These are phyloP conservation scores for Acidomyces sp. DNA, from an alignment of 495 filamentous ascomycete genomes.

Conservation along the genomic window DNA sequence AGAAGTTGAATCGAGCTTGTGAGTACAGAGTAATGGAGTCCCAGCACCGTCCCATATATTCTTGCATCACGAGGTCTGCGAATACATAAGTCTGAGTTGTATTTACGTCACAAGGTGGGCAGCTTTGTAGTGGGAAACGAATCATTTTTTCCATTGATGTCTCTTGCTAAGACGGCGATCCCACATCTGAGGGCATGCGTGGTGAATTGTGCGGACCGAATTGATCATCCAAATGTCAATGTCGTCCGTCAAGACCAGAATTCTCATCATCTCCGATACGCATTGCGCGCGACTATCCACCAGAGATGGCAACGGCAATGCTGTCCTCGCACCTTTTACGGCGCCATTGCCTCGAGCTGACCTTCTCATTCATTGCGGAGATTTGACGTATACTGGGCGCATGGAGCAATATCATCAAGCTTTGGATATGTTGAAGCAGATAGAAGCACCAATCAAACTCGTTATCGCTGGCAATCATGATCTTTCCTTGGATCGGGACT, in stretches of 20 bases:
- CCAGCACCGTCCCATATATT: too few species aligned
- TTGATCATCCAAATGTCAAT: too few species aligned
- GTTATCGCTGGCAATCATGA: slow-evolving; percentile 79
- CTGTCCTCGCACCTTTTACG: slow-evolving; percentile 16
- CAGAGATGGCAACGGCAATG: slow-evolving; percentile 3
- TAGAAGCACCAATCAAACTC: slow-evolving; percentile 57
- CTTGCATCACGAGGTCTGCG: too few species aligned
- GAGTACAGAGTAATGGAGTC: too few species aligned
- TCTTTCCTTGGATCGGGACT: slow-evolving; percentile 46
- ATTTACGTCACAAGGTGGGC: too few species aligned
- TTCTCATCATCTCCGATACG: slow-evolving; percentile 29
- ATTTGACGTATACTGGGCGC: slow-evolving; percentile 53
- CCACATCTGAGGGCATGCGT: too few species aligned
- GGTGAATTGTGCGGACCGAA: too few species aligned
- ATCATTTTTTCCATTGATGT: too few species aligned
- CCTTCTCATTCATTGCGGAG: slow-evolving; percentile 60
- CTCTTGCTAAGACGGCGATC: too few species aligned
- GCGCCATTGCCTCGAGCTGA: slow-evolving; percentile 38
- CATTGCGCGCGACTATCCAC: slow-evolving; percentile 16
- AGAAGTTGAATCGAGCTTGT: too few species aligned
- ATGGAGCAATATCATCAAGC: slow-evolving; percentile 39
- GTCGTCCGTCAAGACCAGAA: slow-evolving; percentile 17
- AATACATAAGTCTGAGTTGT: too few species aligned
- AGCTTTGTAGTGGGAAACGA: too few species aligned
- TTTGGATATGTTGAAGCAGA: slow-evolving; percentile 40